phyloP scores from a whole-genome alignment of 208 protist genomes.

The Blastocrithidia nonstop region DNA sequence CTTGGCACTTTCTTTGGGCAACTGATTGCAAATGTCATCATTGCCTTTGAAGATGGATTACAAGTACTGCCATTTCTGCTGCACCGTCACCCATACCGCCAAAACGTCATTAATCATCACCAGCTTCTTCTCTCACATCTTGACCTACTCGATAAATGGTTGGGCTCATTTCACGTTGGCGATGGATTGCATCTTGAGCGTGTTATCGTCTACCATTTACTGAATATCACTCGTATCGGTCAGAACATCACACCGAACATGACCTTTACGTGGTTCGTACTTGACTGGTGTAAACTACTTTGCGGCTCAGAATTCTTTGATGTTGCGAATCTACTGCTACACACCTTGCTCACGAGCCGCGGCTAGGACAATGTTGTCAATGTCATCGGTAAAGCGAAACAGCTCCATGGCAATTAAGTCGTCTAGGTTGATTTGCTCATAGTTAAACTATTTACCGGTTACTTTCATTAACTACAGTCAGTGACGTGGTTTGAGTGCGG shows the following conservation, averaged over 20 bases:
- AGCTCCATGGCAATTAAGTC: constrained; percentile 97
- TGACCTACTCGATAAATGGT: constrained; percentile 92
- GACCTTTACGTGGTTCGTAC: constrained; percentile 84
- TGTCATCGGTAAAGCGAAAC: constrained; percentile 87
- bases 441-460: constrained; percentile 90
- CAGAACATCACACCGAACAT: constrained; percentile 86
- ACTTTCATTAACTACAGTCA: constrained; percentile 95
- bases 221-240: constrained; percentile 92
- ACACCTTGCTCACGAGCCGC: constrained; percentile 93
- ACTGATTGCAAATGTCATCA: constrained; percentile 96
- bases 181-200: constrained; percentile 95
- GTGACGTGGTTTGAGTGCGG: constrained; percentile 94
- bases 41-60: constrained; percentile 98
- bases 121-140: constrained; percentile 93
- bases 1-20: constrained; percentile 95
- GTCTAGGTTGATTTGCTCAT: constrained; percentile 94
- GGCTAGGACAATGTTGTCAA: constrained; percentile 87
- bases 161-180: constrained; percentile 92
- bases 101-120: constrained; percentile 93
- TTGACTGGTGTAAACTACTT: constrained; percentile 76
- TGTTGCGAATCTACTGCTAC: constrained; percentile 89
- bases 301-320: constrained; percentile 91
- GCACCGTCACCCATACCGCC: constrained; percentile 95
- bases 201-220: constrained; percentile 96
- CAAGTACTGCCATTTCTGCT: constrained; percentile 99